These are phyloP conservation scores for Talaromyces nanjingensis DNA, from an alignment of 495 filamentous ascomycete genomes.

Conservation along the genomic window DNA sequence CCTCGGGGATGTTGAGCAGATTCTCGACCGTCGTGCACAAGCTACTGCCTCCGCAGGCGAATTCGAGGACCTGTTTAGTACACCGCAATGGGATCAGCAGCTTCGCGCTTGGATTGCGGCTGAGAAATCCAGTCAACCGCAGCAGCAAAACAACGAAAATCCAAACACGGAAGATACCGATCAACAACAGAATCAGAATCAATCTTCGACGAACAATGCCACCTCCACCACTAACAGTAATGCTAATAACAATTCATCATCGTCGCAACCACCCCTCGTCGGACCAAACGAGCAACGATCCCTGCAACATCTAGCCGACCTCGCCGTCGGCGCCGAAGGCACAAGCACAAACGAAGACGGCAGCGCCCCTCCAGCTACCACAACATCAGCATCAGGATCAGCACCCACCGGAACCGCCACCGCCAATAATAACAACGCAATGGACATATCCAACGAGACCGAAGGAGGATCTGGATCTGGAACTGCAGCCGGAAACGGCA, in stretches of 20 bases:
- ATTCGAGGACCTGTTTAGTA: slow-evolving; percentile 33
- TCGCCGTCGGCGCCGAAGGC: slow-evolving; percentile 47
- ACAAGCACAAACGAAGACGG: background rate
- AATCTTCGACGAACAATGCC: background rate
- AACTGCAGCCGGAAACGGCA: background rate
- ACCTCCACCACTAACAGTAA: background rate
- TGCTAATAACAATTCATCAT: background rate
- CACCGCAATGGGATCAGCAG: slow-evolving; percentile 37
- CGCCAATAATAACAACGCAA: background rate
- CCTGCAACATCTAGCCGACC: slow-evolving; percentile 58
- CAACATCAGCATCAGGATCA: background rate
- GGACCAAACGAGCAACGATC: slow-evolving; percentile 43
- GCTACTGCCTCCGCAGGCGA: slow-evolving; percentile 18
- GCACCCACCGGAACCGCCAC: background rate
- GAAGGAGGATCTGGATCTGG: background rate
- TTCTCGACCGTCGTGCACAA: slow-evolving; percentile 34
- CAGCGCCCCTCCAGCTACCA: background rate
- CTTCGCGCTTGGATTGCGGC: slow-evolving; percentile 39
- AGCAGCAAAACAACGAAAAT: background rate
- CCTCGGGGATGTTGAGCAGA: slow-evolving; percentile 38
- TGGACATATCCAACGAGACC: background rate
- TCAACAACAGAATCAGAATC: background rate
- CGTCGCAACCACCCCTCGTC: slow-evolving; percentile 30
- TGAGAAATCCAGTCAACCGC: background rate
- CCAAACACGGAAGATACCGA: background rate